phyloP scores from a whole-genome alignment of 2,329 filamentous ascomycete genomes.

The Rutstroemia sp. region DNA sequence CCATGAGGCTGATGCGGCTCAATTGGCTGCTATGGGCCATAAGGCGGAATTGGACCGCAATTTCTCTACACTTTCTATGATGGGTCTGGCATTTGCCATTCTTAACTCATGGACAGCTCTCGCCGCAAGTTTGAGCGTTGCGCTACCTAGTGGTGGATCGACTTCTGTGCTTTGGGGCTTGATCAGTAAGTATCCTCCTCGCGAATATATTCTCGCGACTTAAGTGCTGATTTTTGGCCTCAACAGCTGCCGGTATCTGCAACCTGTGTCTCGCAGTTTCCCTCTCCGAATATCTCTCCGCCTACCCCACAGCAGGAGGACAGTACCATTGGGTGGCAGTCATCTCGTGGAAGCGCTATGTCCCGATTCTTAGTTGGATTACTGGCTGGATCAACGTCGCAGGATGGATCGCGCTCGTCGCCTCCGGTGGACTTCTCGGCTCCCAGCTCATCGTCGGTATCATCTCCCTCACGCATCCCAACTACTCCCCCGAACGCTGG shows the following conservation, averaged over 20 bases:
- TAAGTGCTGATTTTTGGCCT: neutral
- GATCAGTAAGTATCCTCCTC: slow-evolving; percentile 27
- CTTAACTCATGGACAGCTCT: slow-evolving; percentile 52
- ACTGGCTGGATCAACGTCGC: slow-evolving; percentile 42
- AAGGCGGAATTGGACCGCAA: slow-evolving; percentile 44
- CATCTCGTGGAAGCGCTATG: slow-evolving; percentile 40
- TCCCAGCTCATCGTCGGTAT: slow-evolving; percentile 48
- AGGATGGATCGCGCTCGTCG: slow-evolving; percentile 39
- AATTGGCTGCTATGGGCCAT: slow-evolving; percentile 45
- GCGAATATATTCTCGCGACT: neutral
- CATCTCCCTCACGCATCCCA: slow-evolving; percentile 43
- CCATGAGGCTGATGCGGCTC: slow-evolving; percentile 26
- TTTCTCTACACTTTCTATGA: slow-evolving; percentile 49
- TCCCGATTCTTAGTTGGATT: slow-evolving; percentile 36
- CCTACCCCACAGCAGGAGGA: slow-evolving; percentile 47
- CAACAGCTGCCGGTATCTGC: slow-evolving; percentile 40
- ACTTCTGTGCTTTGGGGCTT: slow-evolving; percentile 68
- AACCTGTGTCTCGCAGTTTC: slow-evolving; percentile 48
- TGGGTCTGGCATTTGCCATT: slow-evolving; percentile 51
- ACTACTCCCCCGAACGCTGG: slow-evolving; percentile 39
- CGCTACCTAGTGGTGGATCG: slow-evolving; percentile 63
- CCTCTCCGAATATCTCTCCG: slow-evolving; percentile 50
- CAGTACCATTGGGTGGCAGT: slow-evolving; percentile 54
- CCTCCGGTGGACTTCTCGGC: slow-evolving; percentile 44
- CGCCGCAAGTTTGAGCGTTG: slow-evolving; percentile 37